A percentile compares a stretch with the other conserved stretches of the same genome.
Evolutionary conservation across 805 yeast genomes (phyloP).

Genomic region (Starmera quercuum): DNA sequence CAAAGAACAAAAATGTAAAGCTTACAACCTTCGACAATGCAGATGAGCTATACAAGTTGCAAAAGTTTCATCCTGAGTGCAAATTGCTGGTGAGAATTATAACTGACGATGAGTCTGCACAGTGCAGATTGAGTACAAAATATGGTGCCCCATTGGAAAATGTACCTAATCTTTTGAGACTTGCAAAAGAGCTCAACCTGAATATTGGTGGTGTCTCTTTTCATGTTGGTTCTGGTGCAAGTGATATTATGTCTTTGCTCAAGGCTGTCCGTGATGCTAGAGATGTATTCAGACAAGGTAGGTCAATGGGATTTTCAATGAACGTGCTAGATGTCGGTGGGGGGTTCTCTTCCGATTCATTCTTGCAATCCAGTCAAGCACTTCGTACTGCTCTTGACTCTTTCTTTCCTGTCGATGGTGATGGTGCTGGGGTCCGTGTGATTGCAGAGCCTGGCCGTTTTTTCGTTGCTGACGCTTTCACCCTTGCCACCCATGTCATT

Average conservation of each 20-base stretch:
- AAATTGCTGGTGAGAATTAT: slow-evolving; percentile 70
- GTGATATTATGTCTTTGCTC: slow-evolving; percentile 55
- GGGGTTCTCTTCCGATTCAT: slow-evolving; percentile 67
- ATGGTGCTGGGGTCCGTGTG: slow-evolving; percentile 31
- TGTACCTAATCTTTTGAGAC: slow-evolving; percentile 46
- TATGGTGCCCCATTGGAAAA: slow-evolving; percentile 70
- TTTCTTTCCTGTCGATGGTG: slow-evolving; percentile 48
- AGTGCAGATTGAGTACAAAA: slow-evolving; percentile 80
- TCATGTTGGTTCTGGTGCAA: slow-evolving; percentile 94
- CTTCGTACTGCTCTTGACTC: slow-evolving; percentile 47
- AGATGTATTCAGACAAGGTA: slow-evolving; percentile 55
- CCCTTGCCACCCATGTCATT: slow-evolving; percentile 75
- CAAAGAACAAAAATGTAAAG: slow-evolving; percentile 45
- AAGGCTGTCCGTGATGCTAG: slow-evolving; percentile 71
- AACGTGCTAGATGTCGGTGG: slow-evolving; percentile 83
- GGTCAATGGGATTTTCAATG: slow-evolving; percentile 38
- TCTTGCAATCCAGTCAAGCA: slow-evolving; percentile 48
- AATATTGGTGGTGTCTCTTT: slow-evolving; percentile 81
- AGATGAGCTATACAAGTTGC: slow-evolving; percentile 75
- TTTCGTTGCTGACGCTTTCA: slow-evolving; percentile 78
- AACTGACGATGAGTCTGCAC: slow-evolving; percentile 85
- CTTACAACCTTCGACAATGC: slow-evolving; percentile 86
- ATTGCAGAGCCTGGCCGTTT: slow-evolving; percentile 96
- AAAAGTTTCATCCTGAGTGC: slow-evolving; percentile 59
- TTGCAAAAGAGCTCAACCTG: slow-evolving; percentile 55